Base-by-base conservation (phyloP, 495 filamentous ascomycete genomes). In the Aspergillus ellipticus region DNA sequence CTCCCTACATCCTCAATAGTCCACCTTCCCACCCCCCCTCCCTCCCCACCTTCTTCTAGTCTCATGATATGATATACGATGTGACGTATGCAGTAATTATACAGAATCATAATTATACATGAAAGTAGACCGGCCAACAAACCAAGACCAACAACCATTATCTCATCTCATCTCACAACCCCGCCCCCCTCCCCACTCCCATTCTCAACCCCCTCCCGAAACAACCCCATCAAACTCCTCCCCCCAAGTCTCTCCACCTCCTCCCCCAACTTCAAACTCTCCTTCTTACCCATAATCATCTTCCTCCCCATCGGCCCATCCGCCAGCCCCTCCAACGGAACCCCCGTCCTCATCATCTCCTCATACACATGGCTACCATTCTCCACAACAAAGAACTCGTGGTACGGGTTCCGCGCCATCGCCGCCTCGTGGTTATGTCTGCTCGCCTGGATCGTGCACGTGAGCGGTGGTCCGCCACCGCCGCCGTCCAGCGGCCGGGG, bases 391-490 rank as follows among this genome's bases (percentile, higher is more conserved):
- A 67, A 74, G 4, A 49, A 24, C 2, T 19, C 29, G 55, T 69
- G 56, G 54, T 64, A 76, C 6, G 69, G 69, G 55, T 71, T 75
- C 28, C 68, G 66, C 11, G 42, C 47, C n/a, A 71, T 46, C 1
- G 61, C 45, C 17, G 51, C 54, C 9, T 47, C 46, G 51, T 74
- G 67, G 49, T 72, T 67, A 31, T 70, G 65, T 6, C 43, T 37
- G 17, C 68, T 67, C 2, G 49, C 11, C 13, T 64, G 48, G 20
- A 76, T 64, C 2, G 42, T 54, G n/a, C n/a, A n/a, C n/a, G n/a
- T n/a, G n/a, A n/a, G n/a, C n/a, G n/a, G n/a, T n/a, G n/a, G n/a
- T n/a, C n/a, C n/a, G n/a, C n/a, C n/a, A n/a, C n/a, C n/a, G n/a
- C n/a, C n/a, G n/a, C n/a, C n/a, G n/a, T n/a, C n/a, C n/a, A n/a